Base-by-base conservation (phyloP, 139 green algal species). In the Chlamydomonas incerta region DNA sequence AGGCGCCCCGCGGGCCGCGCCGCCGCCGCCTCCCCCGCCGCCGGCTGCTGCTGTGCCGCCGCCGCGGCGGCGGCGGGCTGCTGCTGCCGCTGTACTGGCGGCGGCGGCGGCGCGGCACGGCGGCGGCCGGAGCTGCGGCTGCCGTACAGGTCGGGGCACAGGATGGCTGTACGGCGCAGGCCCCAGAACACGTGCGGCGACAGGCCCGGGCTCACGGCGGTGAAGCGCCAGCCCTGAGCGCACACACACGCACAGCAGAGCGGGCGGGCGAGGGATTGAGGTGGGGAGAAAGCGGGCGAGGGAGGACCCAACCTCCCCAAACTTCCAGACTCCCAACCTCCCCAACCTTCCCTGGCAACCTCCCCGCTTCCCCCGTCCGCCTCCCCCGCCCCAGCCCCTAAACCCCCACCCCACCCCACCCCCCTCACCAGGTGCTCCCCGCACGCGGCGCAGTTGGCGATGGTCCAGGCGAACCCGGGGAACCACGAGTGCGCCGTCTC, bases 401-500 rank as follows among this genome's bases (percentile, higher is more conserved):
- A 8, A 26, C 24, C 57, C 60, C 34, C 21, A 0, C 17, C 57
- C 20, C 9, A 18, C 29, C 33, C 0, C 20, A 21, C 37, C 28
- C 62, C 10, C 17, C 79, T 4, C 79, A 87, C 81, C 81, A 87
- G 55, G 88, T 91, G 88, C n/a, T 67, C 65, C 0, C 34, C 28
- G 68, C 90, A 92, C 47, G 58, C 55, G 29, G 9, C 21, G 83
- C 92, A 95, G 80, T 92, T 88, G 46, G 76, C 72, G 46, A 93
- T 90, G 31, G 89, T 92, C 92, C 92, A 95, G 1, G 89, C 87
- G 76, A 91, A 95, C 47, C 91, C 92, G 2, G 91, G 91, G 57
- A 95, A 95, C 92, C 92, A 95, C 57, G 68, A 88, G 83, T 93
- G 80, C 63, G 87, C 87, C 17, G 89, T 92, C 62, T 93, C 87